Conservation (phyloP, 176 grass and related monocot genomes). For the Aegilops umbellulata region DNA sequence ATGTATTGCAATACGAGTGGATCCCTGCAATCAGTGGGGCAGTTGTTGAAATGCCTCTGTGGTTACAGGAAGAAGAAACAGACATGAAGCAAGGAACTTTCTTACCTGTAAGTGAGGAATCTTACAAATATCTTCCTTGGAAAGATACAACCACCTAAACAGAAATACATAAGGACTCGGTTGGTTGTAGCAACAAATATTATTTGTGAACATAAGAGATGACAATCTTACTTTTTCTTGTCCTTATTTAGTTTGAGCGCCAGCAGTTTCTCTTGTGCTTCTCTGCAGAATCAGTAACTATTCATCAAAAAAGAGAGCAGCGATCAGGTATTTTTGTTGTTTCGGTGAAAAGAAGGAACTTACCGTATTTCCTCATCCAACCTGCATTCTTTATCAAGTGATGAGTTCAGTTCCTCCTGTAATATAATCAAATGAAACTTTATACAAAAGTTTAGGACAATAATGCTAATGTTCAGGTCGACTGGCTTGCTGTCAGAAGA, state of each 20-base stretch:
- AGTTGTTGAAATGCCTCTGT: constrained; percentile 18
- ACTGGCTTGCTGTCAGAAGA: not conserved
- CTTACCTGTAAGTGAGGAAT: constrained; percentile 73
- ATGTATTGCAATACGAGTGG: constrained; percentile 71
- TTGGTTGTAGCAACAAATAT: constrained; percentile 6
- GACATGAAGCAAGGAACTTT: not conserved
- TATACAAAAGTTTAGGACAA: constrained; percentile 4
- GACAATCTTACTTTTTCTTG: constrained; percentile 61
- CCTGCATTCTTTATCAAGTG: constrained; percentile 53
- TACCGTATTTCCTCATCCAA: constrained; percentile 79
- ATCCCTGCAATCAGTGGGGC: constrained; percentile 52
- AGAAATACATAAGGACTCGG: constrained; percentile 20
- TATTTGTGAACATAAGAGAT: not conserved
- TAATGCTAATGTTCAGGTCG: constrained; percentile 7
- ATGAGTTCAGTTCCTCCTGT: constrained; percentile 65
- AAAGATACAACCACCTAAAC: constrained; percentile 71
- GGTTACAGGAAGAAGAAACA: constrained; percentile 24
- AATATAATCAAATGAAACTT: constrained; percentile 18
- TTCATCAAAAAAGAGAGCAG: constrained; percentile 7
- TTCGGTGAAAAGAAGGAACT: constrained; percentile 38
- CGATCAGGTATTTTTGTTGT: not conserved
- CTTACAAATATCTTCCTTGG: constrained; percentile 68
- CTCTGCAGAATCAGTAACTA: constrained; percentile 56
- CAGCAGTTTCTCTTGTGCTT: constrained; percentile 66
- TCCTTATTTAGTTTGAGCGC: constrained; percentile 45